phyloP scores from a whole-genome alignment of 73 alveolate species.

The Paramecium sexaurelia region DNA sequence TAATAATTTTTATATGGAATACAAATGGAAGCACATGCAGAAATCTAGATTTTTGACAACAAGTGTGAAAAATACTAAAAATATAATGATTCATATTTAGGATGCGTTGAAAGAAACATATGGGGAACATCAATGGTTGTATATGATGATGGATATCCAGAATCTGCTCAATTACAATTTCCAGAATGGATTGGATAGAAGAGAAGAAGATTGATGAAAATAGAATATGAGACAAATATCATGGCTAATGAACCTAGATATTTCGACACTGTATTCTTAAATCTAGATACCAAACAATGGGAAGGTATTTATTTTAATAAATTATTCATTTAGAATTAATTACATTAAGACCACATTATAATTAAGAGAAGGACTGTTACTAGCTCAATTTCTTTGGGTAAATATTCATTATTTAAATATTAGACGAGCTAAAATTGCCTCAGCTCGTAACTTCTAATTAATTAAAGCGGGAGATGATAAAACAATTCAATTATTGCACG shows the following conservation, averaged over 20 bases:
- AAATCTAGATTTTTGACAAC: not conserved
- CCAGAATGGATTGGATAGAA: slow-evolving; percentile 58
- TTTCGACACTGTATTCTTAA: slow-evolving; percentile 60
- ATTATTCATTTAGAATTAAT: not conserved
- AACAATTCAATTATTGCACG: slow-evolving; percentile 74
- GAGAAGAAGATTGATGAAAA: slow-evolving; percentile 62
- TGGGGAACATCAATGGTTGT: slow-evolving; percentile 82
- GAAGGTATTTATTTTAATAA: not conserved
- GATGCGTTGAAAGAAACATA: slow-evolving; percentile 71
- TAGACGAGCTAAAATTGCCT: slow-evolving; percentile 76
- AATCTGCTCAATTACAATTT: not conserved
- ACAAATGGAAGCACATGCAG: slow-evolving; percentile 39
- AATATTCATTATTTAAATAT: not conserved
- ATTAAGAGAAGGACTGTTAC: slow-evolving; percentile 77
- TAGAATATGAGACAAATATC: slow-evolving; percentile 81
- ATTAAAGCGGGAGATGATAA: slow-evolving; percentile 72
- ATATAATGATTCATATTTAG: slow-evolving; percentile 63
- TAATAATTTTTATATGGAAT: not conserved
- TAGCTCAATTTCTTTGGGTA: slow-evolving; percentile 79
- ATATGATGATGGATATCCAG: slow-evolving; percentile 72
- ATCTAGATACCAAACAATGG: slow-evolving; percentile 49
- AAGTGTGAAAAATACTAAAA: slow-evolving; percentile 12
- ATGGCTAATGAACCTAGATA: slow-evolving; percentile 84
- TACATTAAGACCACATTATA: slow-evolving; percentile 74
- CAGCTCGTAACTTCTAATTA: slow-evolving; percentile 82